Percentiles rank a stretch among this genome's conserved stretches.
Conservation (phyloP, 257 asterid genomes). For the Asclepias syriaca region DNA sequence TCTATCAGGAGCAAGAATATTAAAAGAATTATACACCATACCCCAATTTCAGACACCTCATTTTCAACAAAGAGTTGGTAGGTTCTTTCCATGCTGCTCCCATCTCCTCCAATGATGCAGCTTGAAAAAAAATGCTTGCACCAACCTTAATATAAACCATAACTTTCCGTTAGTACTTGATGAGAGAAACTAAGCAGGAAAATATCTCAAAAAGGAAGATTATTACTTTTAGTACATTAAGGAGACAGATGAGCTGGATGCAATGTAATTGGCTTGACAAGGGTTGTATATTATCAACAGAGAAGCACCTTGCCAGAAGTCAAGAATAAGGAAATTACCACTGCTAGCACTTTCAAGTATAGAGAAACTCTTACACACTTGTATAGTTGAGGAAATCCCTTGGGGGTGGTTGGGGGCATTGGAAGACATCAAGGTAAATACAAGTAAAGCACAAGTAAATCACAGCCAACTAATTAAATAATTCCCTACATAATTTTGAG, state of each 20-base stretch:
- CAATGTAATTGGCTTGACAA: background rate
- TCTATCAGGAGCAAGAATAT: background rate
- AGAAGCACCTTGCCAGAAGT: background rate
- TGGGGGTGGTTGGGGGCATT: no score
- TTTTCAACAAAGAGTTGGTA: background rate
- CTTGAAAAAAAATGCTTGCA: slow-evolving; percentile 7
- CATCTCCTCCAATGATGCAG: slow-evolving; percentile 4
- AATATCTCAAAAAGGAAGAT: background rate
- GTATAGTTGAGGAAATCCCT: no score
- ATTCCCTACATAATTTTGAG: background rate
- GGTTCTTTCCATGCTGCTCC: slow-evolving; percentile 1
- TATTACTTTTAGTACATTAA: background rate
- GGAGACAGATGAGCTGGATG: background rate
- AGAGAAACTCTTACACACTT: background rate
- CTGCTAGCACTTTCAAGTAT: background rate
- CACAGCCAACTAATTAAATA: background rate
- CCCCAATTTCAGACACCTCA: background rate
- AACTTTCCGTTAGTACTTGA: background rate
- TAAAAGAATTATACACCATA: background rate
- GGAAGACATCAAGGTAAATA: no score
- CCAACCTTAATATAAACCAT: slow-evolving; percentile 4
- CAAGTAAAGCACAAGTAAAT: no score
- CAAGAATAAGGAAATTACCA: no score
- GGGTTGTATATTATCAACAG: background rate
- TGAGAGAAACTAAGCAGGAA: background rate